Base-by-base conservation (phyloP, 768 basidiomycete species). In the Hypsizygus marmoreus region DNA sequence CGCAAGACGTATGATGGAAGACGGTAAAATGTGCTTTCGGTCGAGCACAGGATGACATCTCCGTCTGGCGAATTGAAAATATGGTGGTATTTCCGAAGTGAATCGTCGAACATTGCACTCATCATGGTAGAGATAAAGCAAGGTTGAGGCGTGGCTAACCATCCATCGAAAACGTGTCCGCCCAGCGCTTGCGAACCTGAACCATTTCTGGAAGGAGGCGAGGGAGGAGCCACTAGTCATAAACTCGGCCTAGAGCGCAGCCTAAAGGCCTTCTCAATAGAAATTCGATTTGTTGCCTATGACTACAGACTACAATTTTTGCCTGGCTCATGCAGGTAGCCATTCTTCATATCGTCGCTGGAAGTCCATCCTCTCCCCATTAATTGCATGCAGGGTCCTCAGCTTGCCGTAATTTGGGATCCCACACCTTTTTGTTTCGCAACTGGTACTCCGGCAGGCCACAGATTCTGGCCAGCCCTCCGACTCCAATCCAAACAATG, bases 381-480 rank as follows among this genome's bases (percentile, higher is more conserved):
- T 60, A 60, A 17, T 72, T 66, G 33, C 62, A 12, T 54, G 58
- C 31, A 70, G 56, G 0, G 66, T 71, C 12, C 45, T 53, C 7
- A 66, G 45, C 56, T 69, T 70, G 53, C 68, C 59, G 40, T 71
- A 74, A 45, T 66, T 61, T n/a, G 54, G 23, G 24, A 56, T 60
- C 26, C 61, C 63, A 40, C 73, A 74, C 6, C 49, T 57, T 14
- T 40, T 26, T 23, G 55, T 59, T 8, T 35, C 25, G 37, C 73
- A 73, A 43, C 59, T 67, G 5, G 71, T 68, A 36, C 49, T 57
- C 72, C 72, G 73, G 39, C 72, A 74, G 0, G 64, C 67, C 11
- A 61, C 53, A 0, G 69, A 58, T 50, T 75, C 74, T 1, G 65
- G 65, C 71, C 72, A 74, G 24, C 71, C 72, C 43, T 72, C 67